A percentile compares a stretch with the other conserved stretches of the same genome.
phyloP scores from a whole-genome alignment of 768 basidiomycete species.

The Melanogaster broomeanus region DNA sequence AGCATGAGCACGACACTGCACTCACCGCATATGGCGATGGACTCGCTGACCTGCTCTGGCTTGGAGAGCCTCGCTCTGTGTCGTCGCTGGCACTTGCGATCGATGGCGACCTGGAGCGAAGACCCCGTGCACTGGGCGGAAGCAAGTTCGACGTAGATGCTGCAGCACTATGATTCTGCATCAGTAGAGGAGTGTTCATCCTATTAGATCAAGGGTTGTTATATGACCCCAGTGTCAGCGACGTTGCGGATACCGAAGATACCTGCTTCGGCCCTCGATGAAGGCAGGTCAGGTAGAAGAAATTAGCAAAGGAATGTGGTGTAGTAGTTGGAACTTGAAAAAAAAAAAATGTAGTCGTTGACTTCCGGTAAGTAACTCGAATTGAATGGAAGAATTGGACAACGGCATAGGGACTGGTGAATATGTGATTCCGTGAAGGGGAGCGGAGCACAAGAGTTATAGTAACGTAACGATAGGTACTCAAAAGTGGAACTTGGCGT shows the following conservation, averaged over 20 bases:
- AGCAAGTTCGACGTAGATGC: slow-evolving; percentile 26
- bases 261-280: not conserved
- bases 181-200: slow-evolving; percentile 28
- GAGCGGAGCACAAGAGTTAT: not conserved
- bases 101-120: slow-evolving; percentile 19
- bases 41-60: slow-evolving; percentile 24
- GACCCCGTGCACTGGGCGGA: slow-evolving; percentile 14
- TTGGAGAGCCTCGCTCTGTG: slow-evolving; percentile 16
- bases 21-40: slow-evolving; percentile 30
- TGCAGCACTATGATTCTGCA: slow-evolving; percentile 29
- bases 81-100: slow-evolving; percentile 16
- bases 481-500: no score
- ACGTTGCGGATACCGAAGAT: not conserved
- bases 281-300: slow-evolving; percentile 1
- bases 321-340: slow-evolving; percentile 15
- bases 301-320: slow-evolving; percentile 17
- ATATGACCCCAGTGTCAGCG: not conserved
- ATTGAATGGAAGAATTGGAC: not conserved
- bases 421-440: slow-evolving; percentile 3
- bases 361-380: not conserved
- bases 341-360: slow-evolving; percentile 1
- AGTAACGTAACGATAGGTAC: slow-evolving; percentile 14
- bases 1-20: not conserved
- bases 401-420: slow-evolving; percentile 2
- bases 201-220: not conserved